Conservation (phyloP, 495 filamentous ascomycete species). For the Corynascus novoguineensis region DNA sequence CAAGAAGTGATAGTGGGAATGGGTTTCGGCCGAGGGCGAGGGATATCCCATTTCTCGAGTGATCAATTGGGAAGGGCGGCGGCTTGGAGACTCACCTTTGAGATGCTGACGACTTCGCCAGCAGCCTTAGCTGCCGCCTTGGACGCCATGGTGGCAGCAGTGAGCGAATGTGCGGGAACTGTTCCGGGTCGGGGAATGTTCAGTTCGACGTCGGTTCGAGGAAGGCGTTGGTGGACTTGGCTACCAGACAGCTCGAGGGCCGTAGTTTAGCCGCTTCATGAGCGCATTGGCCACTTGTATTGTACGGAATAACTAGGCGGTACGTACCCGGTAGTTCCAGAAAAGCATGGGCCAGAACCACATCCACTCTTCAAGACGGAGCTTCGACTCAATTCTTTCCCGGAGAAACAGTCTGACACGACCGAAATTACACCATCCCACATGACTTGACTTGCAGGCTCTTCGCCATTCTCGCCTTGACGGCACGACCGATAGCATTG, state of each 20-base stretch:
- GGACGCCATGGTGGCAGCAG: slow-evolving; percentile 45
- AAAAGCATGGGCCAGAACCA: slow-evolving; percentile 11
- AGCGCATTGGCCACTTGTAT: slow-evolving; percentile 2
- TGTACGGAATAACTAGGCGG: neutral
- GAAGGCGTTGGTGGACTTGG: neutral
- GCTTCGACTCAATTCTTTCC: neutral
- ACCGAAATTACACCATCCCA: slow-evolving; percentile 11
- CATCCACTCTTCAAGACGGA: neutral
- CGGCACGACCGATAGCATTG: neutral
- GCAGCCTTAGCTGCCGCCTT: slow-evolving; percentile 49
- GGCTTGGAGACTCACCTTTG: slow-evolving; percentile 36
- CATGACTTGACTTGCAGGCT: neutral
- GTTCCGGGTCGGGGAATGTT: neutral
- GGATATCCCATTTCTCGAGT: neutral
- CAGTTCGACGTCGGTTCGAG: neutral
- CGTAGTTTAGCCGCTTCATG: slow-evolving; percentile 6
- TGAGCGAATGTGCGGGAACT: neutral
- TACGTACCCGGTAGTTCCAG: neutral
- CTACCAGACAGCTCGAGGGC: neutral
- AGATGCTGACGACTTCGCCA: slow-evolving; percentile 41
- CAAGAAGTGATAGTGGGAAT: neutral
- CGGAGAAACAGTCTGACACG: neutral
- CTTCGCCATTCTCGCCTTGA: neutral
- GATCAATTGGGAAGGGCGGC: neutral
- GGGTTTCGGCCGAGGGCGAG: neutral